Percentiles rank a stretch among this genome's conserved stretches.
Evolutionary conservation across 1,284 basidiomycete genomes (phyloP).

Genomic region (Takashimella koratensis): DNA sequence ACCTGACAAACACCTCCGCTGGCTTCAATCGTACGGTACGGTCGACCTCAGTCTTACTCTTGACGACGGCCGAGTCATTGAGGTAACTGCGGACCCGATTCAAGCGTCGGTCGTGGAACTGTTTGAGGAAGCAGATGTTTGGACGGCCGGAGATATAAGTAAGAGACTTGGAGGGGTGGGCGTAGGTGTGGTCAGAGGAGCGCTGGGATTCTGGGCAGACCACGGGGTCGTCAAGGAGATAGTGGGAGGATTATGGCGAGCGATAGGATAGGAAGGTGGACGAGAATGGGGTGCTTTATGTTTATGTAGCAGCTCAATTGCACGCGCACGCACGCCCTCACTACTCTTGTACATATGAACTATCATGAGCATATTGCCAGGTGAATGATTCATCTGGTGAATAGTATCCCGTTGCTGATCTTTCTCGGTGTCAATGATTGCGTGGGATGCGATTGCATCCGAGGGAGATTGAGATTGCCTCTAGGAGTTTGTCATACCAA

Average conservation of each 20-base stretch:
- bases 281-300: background rate
- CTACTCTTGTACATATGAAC: background rate
- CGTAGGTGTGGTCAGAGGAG: slow-evolving; percentile 61
- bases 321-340: background rate
- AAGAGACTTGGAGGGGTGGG: slow-evolving; percentile 63
- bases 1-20: slow-evolving; percentile 81
- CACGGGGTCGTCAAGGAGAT: slow-evolving; percentile 68
- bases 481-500: too few species aligned
- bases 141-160: slow-evolving; percentile 56
- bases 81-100: slow-evolving; percentile 73
- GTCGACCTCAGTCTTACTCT: slow-evolving; percentile 73
- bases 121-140: slow-evolving; percentile 66
- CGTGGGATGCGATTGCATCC: too few species aligned
- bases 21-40: slow-evolving; percentile 80
- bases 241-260: slow-evolving; percentile 61
- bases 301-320: too few species aligned
- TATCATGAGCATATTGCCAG: slow-evolving; percentile 4
- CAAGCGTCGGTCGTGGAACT: slow-evolving; percentile 86
- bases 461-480: too few species aligned
- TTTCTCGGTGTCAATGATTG: too few species aligned
- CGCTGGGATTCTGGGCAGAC: slow-evolving; percentile 76
- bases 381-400: slow-evolving; percentile 9
- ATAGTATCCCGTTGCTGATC: too few species aligned
- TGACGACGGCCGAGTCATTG: slow-evolving; percentile 64
- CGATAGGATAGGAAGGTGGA: slow-evolving; percentile 53